Evolutionary conservation across 441 rosid species (phyloP), one percentile per base, ranked within the genome.

Genomic region (Euphorbia schlechtendalii): DNA sequence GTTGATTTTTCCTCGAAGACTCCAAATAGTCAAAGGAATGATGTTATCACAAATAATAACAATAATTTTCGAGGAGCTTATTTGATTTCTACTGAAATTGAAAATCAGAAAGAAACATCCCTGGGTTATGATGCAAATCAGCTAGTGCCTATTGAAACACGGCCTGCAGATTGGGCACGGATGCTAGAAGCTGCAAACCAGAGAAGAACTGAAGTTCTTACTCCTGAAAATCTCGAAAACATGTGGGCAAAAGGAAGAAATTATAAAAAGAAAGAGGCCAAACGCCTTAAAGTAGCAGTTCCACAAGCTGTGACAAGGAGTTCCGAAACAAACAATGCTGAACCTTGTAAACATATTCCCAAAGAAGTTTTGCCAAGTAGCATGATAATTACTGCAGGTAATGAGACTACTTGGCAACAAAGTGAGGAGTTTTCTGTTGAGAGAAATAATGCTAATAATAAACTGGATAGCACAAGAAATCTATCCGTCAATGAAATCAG

Each of bases 211-310:
- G 96, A 94, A 81, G 80, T 94, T 83, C 98, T 94, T 70, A 69
- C 84, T 24, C 99, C 99, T 66, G 96, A 94, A 80, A 94, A 94
- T 84, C 98, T 94, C 65, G 99, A 94, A 69, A 91, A 89, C 71
- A 82, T 94, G 98, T 94, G 99, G 99, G 81, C 98, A 1, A 91
- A 83, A 81, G 99, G 99, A 82, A 87, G 92, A 76, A 84, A 91
- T 73, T 91, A 91, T 70, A 89, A 84, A 77, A 86, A 68, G 82
- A 89, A 83, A 74, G 96, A 91, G 82, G 74, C 76, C 10, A 34
- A 34, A 34, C 40, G 40, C 40, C 40, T 34, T 61, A 91, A 78
- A 70, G 41, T 65, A 54, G 76, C 71, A 57, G 72, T 62, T 61
- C 75, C 40, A 48, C 71, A 72, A 56, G 63, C 82, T 63, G 21